These are phyloP conservation scores for Neofusicoccum cordaticola DNA, from an alignment of 2,329 filamentous ascomycete genomes.

Conservation along the genomic window DNA sequence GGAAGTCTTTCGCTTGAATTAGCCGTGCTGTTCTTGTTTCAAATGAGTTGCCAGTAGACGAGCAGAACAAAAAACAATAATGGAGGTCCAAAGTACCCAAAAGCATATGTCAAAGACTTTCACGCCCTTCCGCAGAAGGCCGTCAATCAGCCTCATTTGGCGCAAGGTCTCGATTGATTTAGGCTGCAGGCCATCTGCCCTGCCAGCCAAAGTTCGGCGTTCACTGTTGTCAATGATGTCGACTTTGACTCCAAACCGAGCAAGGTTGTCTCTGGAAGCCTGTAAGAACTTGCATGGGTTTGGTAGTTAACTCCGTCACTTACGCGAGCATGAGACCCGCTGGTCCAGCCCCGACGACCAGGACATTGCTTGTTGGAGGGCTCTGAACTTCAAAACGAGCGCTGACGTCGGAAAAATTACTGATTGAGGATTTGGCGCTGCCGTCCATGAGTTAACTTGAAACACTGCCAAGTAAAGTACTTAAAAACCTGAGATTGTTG, in stretches of 20 bases:
- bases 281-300: conserved; percentile 12
- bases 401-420: conserved; percentile 1
- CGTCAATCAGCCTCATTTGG: conserved; percentile 68
- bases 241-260: conserved; percentile 64
- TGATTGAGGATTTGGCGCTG: conserved; percentile 20
- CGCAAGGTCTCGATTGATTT: conserved; percentile 76
- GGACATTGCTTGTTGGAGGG: conserved; percentile 36
- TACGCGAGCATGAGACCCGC: conserved; percentile 44
- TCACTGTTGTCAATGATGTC: conserved; percentile 66
- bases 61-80: too few relatives aligned
- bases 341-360: conserved; percentile 43
- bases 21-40: neutral
- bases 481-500: neutral
- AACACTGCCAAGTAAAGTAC: neutral
- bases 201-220: conserved; percentile 65
- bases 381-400: neutral
- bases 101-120: conserved; percentile 73
- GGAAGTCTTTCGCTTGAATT: conserved; percentile 29
- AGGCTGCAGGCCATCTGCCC: conserved; percentile 71
- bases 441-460: conserved; percentile 26
- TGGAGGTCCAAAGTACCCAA: conserved; percentile 52
- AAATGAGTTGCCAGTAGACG: neutral
- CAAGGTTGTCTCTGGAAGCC: conserved; percentile 51
- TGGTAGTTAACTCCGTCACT: conserved; percentile 15
- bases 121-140: conserved; percentile 63